A percentile compares a stretch with the other conserved stretches of the same genome.
Evolutionary conservation across 768 basidiomycete species (phyloP).

Genomic region (Hygrocybe coccinea): DNA sequence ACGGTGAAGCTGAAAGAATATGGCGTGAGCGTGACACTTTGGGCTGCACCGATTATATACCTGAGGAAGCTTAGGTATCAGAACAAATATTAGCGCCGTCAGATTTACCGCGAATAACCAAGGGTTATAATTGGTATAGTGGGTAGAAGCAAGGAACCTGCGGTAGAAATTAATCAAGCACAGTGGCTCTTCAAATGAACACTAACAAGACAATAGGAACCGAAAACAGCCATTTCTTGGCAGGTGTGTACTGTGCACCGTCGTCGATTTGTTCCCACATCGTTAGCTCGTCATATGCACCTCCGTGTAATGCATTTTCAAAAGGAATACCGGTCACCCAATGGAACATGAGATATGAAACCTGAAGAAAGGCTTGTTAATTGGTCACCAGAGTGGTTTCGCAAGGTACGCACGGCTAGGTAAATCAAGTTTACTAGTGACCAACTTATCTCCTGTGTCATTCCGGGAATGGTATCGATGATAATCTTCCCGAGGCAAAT

Average conservation of each 20-base stretch:
- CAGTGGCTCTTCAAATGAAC: not conserved
- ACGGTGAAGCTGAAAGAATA: constrained; percentile 61
- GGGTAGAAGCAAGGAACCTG: constrained; percentile 95
- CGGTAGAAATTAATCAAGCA: constrained; percentile 9
- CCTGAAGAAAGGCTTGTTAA: constrained; percentile 37
- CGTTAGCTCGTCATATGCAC: constrained; percentile 95
- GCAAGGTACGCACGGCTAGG: constrained; percentile 73
- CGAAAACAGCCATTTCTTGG: constrained; percentile 93
- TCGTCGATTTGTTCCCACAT: constrained; percentile 99
- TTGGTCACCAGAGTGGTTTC: not conserved
- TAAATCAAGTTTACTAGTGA: constrained; percentile 89
- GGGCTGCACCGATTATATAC: constrained; percentile 35
- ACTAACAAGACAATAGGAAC: constrained; percentile 87
- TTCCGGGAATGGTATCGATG: constrained; percentile 90
- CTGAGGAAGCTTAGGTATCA: constrained; percentile 95
- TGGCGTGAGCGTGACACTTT: too few relatives aligned
- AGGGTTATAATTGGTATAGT: constrained; percentile 96
- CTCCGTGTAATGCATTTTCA: constrained; percentile 77
- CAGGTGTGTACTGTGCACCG: constrained; percentile 96
- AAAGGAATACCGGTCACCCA: constrained; percentile 97
- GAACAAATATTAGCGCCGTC: constrained; percentile 67
- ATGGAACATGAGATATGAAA: constrained; percentile 99
- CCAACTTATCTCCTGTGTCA: constrained; percentile 94
- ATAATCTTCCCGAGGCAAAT: constrained; percentile 87
- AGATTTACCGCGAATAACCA: constrained; percentile 92